Evolutionary conservation across 108 stramenopile species (phyloP).

Genomic region (Cylindrotheca closterium): DNA sequence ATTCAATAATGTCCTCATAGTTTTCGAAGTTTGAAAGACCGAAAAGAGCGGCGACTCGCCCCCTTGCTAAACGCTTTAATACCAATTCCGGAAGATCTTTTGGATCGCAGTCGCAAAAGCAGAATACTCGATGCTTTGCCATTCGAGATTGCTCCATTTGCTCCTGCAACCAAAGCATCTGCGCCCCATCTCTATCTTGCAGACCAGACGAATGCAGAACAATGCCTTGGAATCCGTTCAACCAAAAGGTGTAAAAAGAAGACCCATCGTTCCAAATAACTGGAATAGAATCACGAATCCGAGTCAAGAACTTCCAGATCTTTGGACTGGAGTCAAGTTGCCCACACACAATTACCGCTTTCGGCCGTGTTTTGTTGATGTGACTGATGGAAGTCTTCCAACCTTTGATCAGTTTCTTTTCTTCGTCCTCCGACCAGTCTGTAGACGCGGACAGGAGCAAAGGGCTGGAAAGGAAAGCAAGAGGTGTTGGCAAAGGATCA

Average conservation of each 20-base stretch:
- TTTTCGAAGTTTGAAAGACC: conserved; percentile 19
- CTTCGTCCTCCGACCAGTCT: conserved; percentile 36
- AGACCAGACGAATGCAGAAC: conserved; percentile 43
- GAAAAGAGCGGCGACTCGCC: conserved; percentile 43
- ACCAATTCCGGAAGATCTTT: conserved; percentile 43
- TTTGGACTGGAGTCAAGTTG: conserved; percentile 43
- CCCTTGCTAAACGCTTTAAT: conserved; percentile 56
- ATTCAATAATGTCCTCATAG: conserved; percentile 9
- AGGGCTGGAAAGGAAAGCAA: conserved; percentile 68
- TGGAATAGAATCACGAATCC: conserved; percentile 79
- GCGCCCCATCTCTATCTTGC: conserved; percentile 17
- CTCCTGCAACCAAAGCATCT: conserved; percentile 68
- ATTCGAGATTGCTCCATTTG: conserved; percentile 81
- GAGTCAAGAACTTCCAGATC: conserved; percentile 68
- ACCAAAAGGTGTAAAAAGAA: conserved; percentile 70
- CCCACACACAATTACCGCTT: conserved; percentile 64
- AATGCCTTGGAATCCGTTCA: conserved; percentile 69
- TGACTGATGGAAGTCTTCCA: conserved; percentile 68
- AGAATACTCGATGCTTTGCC: conserved; percentile 66
- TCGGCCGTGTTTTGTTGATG: conserved; percentile 77
- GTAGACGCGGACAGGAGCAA: conserved; percentile 28
- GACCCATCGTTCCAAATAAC: conserved; percentile 70
- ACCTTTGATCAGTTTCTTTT: conserved; percentile 52
- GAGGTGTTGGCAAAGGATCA: conserved; percentile 38
- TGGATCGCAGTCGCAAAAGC: conserved; percentile 76